Conservation (phyloP, 192 early-diverging fungal genomes). For the Umbelopsis vinacea region DNA sequence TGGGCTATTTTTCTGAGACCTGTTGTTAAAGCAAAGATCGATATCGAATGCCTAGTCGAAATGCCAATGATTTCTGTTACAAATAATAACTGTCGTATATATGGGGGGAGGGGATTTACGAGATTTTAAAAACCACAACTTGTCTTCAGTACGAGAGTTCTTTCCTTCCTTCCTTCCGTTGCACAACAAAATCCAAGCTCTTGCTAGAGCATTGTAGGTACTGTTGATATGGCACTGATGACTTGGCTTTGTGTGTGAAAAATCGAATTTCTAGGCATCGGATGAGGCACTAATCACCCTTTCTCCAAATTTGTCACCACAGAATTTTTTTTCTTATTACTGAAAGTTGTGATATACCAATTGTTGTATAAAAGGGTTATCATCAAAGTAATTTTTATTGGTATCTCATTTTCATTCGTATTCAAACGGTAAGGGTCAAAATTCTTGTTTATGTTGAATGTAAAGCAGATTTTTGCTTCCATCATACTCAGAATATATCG, state of each 20-base stretch:
- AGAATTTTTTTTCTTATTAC: neutral
- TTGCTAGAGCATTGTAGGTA: neutral
- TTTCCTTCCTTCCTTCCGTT: neutral
- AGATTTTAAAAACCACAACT: constrained; percentile 4
- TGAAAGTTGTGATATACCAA: neutral
- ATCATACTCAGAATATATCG: neutral
- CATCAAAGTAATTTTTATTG: neutral
- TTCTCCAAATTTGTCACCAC: neutral
- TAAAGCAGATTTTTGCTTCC: neutral
- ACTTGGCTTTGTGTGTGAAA: neutral
- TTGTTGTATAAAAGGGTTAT: constrained; percentile 1
- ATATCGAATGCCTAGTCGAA: constrained; percentile 10
- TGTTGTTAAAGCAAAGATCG: neutral
- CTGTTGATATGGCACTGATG: neutral
- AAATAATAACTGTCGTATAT: neutral
- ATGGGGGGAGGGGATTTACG: neutral
- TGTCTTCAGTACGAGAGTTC: neutral
- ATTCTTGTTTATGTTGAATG: neutral
- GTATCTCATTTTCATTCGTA: neutral
- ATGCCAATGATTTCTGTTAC: constrained; percentile 1
- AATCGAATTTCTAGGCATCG: neutral
- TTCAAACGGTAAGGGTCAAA: neutral
- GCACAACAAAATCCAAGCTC: neutral
- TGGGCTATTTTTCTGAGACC: neutral
- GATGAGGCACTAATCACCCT: neutral